A percentile compares a stretch with the other conserved stretches of the same genome.
Evolutionary conservation across 1,284 basidiomycete genomes (phyloP).

Genomic region (Ganoderma sinense): DNA sequence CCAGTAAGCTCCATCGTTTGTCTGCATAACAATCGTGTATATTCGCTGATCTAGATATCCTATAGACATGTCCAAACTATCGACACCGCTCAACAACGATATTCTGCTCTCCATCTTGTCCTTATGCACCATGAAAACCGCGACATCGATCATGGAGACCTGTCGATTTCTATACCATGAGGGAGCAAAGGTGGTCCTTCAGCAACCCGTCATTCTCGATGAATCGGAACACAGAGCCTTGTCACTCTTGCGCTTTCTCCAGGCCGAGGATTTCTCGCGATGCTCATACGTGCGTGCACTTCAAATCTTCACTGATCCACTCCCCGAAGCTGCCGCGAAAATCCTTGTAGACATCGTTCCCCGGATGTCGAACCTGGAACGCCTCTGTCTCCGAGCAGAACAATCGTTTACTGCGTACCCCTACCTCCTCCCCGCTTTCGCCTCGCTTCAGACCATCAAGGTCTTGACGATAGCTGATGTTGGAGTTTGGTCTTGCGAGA

Average conservation of each 20-base stretch:
- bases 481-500: not conserved
- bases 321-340: not conserved
- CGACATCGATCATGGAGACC: not conserved
- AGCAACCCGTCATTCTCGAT: not conserved
- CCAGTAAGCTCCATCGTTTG: too few relatives aligned
- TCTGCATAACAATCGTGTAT: too few relatives aligned
- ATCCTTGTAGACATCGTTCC: not conserved
- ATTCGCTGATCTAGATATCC: too few relatives aligned
- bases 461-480: not conserved
- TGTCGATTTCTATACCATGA: not conserved
- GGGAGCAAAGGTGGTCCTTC: not conserved
- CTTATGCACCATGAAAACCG: too few relatives aligned
- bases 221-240: not conserved
- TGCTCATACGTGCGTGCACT: not conserved
- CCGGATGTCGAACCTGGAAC: not conserved
- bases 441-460: not conserved
- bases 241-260: not conserved
- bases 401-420: not conserved
- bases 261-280: slow-evolving; percentile 4
- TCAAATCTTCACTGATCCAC: not conserved
- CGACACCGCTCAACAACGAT: too few relatives aligned
- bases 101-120: too few relatives aligned
- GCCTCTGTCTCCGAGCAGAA: not conserved
- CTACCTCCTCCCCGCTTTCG: slow-evolving; percentile 1
- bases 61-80: too few relatives aligned